Evolutionary conservation across 352 stramenopile genomes (phyloP), one percentile per base, ranked within the genome.

Genomic region (Peronospora destructor): DNA sequence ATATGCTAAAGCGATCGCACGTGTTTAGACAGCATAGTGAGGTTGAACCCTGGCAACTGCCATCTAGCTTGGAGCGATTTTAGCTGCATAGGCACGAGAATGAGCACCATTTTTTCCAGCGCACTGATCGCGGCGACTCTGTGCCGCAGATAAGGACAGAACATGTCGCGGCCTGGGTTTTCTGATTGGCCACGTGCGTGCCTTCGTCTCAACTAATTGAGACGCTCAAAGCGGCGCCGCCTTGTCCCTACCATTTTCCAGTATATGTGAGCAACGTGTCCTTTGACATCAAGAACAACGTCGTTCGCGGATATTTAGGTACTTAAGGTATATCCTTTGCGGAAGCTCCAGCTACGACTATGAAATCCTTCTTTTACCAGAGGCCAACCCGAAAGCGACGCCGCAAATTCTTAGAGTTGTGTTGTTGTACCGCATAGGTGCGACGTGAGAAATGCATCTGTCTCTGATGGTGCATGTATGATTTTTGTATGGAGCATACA

Each of bases 361-460:
- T 23, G 5, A 12, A n/a, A 32, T 35, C 19, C 23, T 29, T 37
- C 39, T 25, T 43, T 33, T 26, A 36, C 48, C 39, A 43, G 37
- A 47, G 56, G 57, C 35, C 45, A 34, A 46, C 57, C 33, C 45
- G 46, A 61, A 62, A 56, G 42, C 30, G 29, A 44, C 29, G 29
- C 43, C 37, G 48, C 42, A 53, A 43, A 37, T 44, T 34, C 12
- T 30, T 33, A 45, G 3, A 45, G 54, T 56, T 53, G 53, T 57
- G 30, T 30, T 9, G 41, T 61, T 57, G 54, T 52, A 33, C 17
- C 32, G 14, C 29, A 17, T 37, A 51, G 48, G 47, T 47, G 54
- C 47, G 46, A 57, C 28, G 56, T 64, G 56, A 59, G 50, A 64
- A 51, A 64, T 50, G 38, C 40, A 23, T 16, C 29, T 46, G 40